Conservation (phyloP, 345 rosid species). For the Ceriops decandra region DNA sequence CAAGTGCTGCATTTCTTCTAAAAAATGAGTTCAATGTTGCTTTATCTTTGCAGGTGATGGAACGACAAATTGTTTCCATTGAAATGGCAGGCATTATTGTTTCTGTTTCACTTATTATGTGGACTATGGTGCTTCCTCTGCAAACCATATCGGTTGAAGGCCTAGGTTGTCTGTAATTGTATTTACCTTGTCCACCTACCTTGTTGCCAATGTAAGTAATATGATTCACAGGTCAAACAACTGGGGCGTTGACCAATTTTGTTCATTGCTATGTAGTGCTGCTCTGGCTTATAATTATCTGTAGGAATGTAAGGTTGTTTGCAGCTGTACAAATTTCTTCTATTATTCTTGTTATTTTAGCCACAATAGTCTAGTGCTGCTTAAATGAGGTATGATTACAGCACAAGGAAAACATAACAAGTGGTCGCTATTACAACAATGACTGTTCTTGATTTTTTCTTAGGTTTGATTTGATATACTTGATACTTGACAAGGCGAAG, state of each 20-base stretch:
- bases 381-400: too few relatives aligned
- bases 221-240: neutral
- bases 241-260: too few relatives aligned
- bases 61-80: conserved; percentile 91
- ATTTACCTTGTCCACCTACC: conserved; percentile 89
- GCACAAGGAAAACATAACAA: too few relatives aligned
- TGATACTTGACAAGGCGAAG: conserved; percentile 65
- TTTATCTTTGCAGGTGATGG: conserved; percentile 70
- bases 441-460: conserved; percentile 18
- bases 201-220: conserved; percentile 67
- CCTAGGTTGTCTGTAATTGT: conserved; percentile 87
- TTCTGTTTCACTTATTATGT: conserved; percentile 80
- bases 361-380: too few relatives aligned
- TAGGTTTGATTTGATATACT: conserved; percentile 95
- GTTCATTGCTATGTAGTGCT: too few relatives aligned
- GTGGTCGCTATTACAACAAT: neutral
- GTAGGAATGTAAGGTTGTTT: too few relatives aligned
- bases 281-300: too few relatives aligned
- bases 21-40: conserved; percentile 7
- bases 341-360: too few relatives aligned
- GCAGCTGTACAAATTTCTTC: too few relatives aligned
- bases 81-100: conserved; percentile 98
- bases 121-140: conserved; percentile 92
- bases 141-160: conserved; percentile 94
- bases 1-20: neutral